These are phyloP conservation scores for Jackrogersella multiformis DNA, from an alignment of 495 filamentous ascomycete genomes.

Conservation along the genomic window DNA sequence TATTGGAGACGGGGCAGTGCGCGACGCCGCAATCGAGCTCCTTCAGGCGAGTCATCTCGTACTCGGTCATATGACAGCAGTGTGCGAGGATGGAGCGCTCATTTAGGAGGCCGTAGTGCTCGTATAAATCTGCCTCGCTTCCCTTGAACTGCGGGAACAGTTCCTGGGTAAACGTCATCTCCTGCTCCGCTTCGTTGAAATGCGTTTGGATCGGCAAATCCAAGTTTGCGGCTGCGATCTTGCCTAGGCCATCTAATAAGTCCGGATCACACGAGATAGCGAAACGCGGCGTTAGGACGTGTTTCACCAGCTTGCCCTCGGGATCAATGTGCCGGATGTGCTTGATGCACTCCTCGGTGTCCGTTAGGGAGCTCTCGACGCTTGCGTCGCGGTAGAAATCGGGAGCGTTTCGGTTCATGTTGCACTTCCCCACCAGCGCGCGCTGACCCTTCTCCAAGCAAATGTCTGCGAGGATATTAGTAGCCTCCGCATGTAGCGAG, in stretches of 20 bases:
- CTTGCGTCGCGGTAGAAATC: conserved; percentile 66
- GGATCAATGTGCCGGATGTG: conserved; percentile 57
- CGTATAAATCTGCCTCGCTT: conserved; percentile 66
- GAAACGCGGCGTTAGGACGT: conserved; percentile 71
- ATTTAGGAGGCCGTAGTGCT: conserved; percentile 62
- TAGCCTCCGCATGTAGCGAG: conserved; percentile 66
- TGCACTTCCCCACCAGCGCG: conserved; percentile 72
- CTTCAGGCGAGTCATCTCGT: conserved; percentile 60
- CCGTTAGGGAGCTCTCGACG: conserved; percentile 57
- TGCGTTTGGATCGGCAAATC: conserved; percentile 71
- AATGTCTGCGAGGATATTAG: conserved; percentile 66
- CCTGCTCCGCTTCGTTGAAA: conserved; percentile 68
- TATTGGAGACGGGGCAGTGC: conserved; percentile 71
- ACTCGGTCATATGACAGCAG: conserved; percentile 65
- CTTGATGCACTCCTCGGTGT: conserved; percentile 63
- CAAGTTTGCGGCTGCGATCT: conserved; percentile 58
- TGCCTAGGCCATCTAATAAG: conserved; percentile 62
- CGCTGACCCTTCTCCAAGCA: conserved; percentile 67
- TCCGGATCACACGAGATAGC: conserved; percentile 66
- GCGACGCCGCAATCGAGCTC: conserved; percentile 65
- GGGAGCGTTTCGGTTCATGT: conserved; percentile 70
- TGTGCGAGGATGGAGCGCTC: conserved; percentile 69
- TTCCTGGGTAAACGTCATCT: conserved; percentile 60
- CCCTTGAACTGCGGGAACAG: conserved; percentile 61
- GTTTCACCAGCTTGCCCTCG: conserved; percentile 56